Evolutionary conservation across 163 green algal species (phyloP).

Genomic region (Scenedesmus sp.): DNA sequence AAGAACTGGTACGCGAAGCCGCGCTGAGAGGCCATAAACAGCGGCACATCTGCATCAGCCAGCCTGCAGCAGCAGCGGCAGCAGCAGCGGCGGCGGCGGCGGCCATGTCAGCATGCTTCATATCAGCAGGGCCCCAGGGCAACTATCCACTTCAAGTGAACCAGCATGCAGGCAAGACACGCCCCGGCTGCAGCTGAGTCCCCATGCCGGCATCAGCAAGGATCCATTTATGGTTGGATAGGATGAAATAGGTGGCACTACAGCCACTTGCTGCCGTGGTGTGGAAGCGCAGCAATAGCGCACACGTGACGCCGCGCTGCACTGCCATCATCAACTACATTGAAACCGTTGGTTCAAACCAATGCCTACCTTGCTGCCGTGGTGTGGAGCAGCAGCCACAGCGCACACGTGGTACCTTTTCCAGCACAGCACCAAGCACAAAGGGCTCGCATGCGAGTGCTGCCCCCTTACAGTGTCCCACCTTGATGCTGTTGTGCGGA

Average conservation of each 20-base stretch:
- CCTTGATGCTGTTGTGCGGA: not conserved
- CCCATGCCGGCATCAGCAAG: not conserved
- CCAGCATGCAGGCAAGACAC: conserved; percentile 39
- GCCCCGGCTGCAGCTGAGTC: not conserved
- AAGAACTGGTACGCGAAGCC: conserved; percentile 82
- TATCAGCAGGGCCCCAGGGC: conserved; percentile 54
- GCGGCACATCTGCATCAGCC: not conserved
- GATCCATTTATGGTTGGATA: not conserved
- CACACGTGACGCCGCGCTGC: too few species aligned
- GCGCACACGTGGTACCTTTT: conserved; percentile 80
- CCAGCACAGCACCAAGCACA: not conserved
- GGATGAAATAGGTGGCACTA: too few species aligned
- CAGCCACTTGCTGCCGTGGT: too few species aligned
- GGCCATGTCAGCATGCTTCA: not conserved
- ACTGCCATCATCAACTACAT: not conserved
- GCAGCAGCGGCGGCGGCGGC: not conserved
- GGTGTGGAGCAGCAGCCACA: conserved; percentile 83
- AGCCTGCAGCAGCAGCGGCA: conserved; percentile 16
- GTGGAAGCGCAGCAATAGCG: too few species aligned
- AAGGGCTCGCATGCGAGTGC: too few species aligned
- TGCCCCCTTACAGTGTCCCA: too few species aligned
- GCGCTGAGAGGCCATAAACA: conserved; percentile 52
- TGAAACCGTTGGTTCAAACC: not conserved
- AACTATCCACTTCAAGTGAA: conserved; percentile 39
- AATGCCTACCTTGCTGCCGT: conserved; percentile 56